Evolutionary conservation across 208 protist species (phyloP), one percentile per base, ranked within the genome.

Genomic region (Trypanosoma congolense): DNA sequence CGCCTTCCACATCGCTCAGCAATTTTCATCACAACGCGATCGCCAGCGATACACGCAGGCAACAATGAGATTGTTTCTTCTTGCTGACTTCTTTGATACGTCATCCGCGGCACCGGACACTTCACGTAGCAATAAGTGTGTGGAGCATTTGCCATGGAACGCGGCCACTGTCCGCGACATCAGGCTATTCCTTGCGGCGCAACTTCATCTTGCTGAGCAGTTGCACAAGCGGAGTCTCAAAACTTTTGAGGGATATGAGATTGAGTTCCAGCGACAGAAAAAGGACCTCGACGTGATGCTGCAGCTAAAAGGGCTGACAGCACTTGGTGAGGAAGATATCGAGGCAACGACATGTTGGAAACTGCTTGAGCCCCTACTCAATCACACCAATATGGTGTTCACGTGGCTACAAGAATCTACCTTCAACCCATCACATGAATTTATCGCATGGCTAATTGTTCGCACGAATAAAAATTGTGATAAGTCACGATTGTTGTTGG

Each of bases 381-480:
- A 36, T n/a, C 42, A 60, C 18, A 62, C 59, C 4, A 46, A 57
- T 10, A 28, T 84, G 14, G 69, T 58, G 2, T 21, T 52, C 2
- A n/a, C 18, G 18, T 84, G 77, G 77, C 58, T 79, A 33, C 44
- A 55, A 33, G 41, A 51, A 10, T 70, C 73, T 10, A 50, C 80
- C 4, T 42, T 75, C n/a, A 22, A 3, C 5, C 59, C 73, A 4
- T 63, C 65, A 1, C 31, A 50, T 9, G 2, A 24, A 9, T 26
- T 85, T 4, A 18, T 77, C 8, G 10, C 55, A 18, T 85, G 77
- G 77, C n/a, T 75, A 8, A 58, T 63, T 22, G 55, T 58, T 21
- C 56, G 52, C 1, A 28, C 72, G 2, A 33, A 60, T 16, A 58
- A 46, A 44, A 61, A 31, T 1, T 59, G 79, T 41, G 18, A n/a